Evolutionary conservation across 164 flowering plant species (phyloP).

Genomic region (Liriodendron chinense): DNA sequence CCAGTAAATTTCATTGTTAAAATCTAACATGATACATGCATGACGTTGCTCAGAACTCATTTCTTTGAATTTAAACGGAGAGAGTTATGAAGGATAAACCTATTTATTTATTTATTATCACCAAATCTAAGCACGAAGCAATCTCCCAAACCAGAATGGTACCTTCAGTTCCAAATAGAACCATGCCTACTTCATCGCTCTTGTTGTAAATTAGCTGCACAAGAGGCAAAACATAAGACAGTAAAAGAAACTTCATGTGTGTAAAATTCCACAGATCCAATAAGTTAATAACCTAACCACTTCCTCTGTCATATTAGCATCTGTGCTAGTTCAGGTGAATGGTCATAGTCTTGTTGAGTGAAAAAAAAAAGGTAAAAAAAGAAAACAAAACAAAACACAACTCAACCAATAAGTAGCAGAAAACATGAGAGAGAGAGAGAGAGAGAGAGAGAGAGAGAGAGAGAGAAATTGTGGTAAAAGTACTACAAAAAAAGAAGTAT

Average conservation of each 20-base stretch:
- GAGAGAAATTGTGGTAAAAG: too few relatives aligned
- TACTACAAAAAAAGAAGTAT: neutral
- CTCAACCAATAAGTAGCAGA: neutral
- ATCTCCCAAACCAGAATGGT: conserved; percentile 11
- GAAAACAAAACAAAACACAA: neutral
- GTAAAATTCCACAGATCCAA: too few relatives aligned
- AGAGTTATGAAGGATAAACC: neutral
- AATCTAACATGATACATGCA: neutral
- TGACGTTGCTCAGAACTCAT: neutral
- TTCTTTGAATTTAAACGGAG: neutral
- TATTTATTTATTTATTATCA: too few relatives aligned
- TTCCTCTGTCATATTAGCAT: neutral
- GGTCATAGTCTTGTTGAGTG: neutral
- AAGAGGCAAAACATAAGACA: neutral
- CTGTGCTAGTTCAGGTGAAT: too few relatives aligned
- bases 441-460: too few relatives aligned
- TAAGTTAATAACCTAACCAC: neutral
- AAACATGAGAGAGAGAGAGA: neutral
- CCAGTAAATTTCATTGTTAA: neutral
- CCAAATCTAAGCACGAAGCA: neutral
- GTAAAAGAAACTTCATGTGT: neutral
- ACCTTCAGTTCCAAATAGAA: conserved; percentile 89
- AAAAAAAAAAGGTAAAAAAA: neutral
- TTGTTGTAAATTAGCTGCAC: conserved; percentile 77
- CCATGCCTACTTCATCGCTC: conserved; percentile 74